These are phyloP conservation scores for Talaromyces thailandensis DNA, from an alignment of 495 filamentous ascomycete genomes.

Conservation along the genomic window DNA sequence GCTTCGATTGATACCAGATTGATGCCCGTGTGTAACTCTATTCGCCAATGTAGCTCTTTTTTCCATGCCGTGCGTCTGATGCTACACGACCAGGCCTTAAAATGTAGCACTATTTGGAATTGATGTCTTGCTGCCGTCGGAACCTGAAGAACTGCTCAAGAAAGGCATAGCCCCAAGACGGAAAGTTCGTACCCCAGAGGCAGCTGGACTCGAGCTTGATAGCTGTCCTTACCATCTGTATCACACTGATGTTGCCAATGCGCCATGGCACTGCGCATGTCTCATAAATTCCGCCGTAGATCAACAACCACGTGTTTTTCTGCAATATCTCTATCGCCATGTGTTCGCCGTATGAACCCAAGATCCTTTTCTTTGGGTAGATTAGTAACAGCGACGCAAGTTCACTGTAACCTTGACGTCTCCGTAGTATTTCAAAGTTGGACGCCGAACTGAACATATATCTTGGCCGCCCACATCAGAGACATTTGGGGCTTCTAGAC, in stretches of 20 bases:
- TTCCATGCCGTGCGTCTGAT: not conserved
- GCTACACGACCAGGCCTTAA: not conserved
- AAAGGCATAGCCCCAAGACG: not conserved
- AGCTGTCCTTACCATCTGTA: not conserved
- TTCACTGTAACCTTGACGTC: not conserved
- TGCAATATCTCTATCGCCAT: not conserved
- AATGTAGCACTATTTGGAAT: not conserved
- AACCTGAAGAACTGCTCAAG: not conserved
- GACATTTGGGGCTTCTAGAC: not conserved
- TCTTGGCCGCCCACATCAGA: not conserved
- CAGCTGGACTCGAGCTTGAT: not conserved
- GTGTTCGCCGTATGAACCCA: not conserved
- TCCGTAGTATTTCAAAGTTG: not conserved
- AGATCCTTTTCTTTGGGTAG: not conserved
- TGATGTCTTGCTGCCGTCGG: not conserved
- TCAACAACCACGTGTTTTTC: not conserved
- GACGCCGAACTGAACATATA: not conserved
- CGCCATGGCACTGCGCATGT: not conserved
- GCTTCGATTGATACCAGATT: not conserved
- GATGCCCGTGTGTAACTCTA: not conserved
- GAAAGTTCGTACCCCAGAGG: not conserved
- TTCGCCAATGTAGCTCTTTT: not conserved
- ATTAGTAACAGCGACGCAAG: not conserved
- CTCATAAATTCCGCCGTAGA: not conserved
- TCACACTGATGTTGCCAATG: not conserved